A percentile compares a stretch with the other conserved stretches of the same genome.
phyloP scores from a whole-genome alignment of 179 eudicot genomes.

The Sideroxylon spinosum region DNA sequence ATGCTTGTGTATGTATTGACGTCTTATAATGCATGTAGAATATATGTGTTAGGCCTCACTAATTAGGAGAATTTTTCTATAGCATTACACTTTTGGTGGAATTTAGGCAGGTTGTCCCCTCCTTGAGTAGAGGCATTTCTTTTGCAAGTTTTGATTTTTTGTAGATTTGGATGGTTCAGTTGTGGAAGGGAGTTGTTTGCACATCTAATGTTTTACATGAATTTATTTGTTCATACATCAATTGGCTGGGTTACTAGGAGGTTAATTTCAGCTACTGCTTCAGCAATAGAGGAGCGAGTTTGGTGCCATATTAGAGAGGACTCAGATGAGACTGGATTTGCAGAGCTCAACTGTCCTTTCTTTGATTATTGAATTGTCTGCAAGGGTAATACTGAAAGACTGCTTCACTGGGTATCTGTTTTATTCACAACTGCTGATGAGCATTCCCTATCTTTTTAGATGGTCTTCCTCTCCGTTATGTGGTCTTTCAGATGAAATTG shows the following conservation, averaged over 20 bases:
- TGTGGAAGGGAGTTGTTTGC: neutral
- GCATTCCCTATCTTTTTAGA: neutral
- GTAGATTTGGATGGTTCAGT: neutral
- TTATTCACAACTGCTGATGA: neutral
- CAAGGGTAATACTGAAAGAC: too few relatives aligned
- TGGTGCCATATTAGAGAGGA: neutral
- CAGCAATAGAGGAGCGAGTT: neutral
- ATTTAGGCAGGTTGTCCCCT: neutral
- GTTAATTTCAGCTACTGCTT: neutral
- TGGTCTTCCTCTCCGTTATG: neutral
- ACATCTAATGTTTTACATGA: neutral
- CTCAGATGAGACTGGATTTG: neutral
- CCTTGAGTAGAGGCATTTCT: neutral
- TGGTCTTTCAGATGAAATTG: neutral
- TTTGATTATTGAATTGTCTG: too few relatives aligned
- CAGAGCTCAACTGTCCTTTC: too few relatives aligned
- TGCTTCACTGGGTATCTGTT: neutral
- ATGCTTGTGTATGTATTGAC: neutral
- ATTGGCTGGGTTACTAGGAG: neutral
- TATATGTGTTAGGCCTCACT: neutral
- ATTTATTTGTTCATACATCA: neutral
- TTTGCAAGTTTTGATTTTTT: neutral
- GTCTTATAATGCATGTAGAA: too few relatives aligned
- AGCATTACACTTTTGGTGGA: neutral
- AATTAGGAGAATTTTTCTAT: neutral